Evolutionary conservation across 352 stramenopile genomes (phyloP), one percentile per base, ranked within the genome.

Genomic region (Pythium vanterpoolii): DNA sequence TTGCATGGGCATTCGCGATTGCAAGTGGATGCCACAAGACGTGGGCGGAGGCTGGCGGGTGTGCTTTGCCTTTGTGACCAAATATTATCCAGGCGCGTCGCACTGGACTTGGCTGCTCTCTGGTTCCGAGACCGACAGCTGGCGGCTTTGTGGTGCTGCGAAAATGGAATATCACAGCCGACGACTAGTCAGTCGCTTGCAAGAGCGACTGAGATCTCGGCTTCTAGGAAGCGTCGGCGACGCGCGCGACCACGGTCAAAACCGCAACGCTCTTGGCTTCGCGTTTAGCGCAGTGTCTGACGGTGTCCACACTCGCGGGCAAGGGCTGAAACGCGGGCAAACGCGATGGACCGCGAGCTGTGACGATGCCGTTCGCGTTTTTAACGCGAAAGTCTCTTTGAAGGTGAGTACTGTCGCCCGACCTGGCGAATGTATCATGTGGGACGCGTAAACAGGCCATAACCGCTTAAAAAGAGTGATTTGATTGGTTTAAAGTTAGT

Each of bases 341-440:
- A 9, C 10, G 34, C 34, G 34, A 40, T 6, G 34, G 34, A 16
- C 34, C 31, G 6, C 5, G 34, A 40, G 14, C 10, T 40, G 34
- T 40, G 34, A 40, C 34, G 34, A 40, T 16, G 34, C 34, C 34
- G 10, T 18, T 13, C 1, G 42, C 42, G 42, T 21, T 47, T 50
- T 45, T 55, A 44, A 44, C 27, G 39, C 18, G 19, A 34, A 23
- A 58, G 51, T 58, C 51, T 47, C 51, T 58, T 40, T 49, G 51
- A 56, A 56, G 48, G 48, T 56, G 48, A 55, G 47, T 13, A 8
- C 40, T 13, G 9, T 19, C 48, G n/a, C 33, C 28, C 5, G 40
- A 19, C 42, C 46, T 56, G 57, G 39, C 45, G 56, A 63, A 40
- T 63, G 58, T 59, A 65, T 65, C 58, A 65, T 40, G 58, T 59